These are phyloP conservation scores for Lasiosphaeriaceae sp. DNA, from an alignment of 495 filamentous ascomycete genomes.

Conservation along the genomic window DNA sequence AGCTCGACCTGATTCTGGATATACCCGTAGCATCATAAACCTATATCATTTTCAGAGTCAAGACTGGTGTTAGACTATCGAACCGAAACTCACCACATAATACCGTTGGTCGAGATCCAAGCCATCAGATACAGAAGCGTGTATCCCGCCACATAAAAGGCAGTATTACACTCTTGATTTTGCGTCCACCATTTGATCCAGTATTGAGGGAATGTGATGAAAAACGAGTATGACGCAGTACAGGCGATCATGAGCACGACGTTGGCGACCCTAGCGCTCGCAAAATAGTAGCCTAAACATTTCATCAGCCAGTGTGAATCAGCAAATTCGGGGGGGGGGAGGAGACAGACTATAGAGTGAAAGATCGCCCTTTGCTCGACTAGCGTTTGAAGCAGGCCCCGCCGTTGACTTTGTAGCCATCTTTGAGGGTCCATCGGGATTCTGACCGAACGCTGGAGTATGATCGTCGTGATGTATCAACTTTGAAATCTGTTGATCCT, in stretches of 20 bases:
- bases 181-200: conserved; percentile 42
- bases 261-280: conserved; percentile 46
- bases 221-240: conserved; percentile 30
- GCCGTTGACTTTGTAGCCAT: background rate
- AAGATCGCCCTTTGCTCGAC: conserved; percentile 15
- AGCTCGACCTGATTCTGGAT: background rate
- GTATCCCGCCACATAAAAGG: conserved; percentile 29
- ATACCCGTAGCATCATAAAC: background rate
- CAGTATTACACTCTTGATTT: conserved; percentile 2
- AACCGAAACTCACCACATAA: conserved; percentile 25
- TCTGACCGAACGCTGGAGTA: background rate
- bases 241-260: conserved; percentile 36
- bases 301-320: background rate
- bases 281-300: conserved; percentile 50
- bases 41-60: background rate
- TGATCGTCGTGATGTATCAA: conserved; percentile 6
- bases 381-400: background rate
- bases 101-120: conserved; percentile 26
- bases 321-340: too few species aligned
- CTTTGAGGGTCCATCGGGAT: background rate
- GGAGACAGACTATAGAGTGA: conserved; percentile 22
- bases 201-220: conserved; percentile 34
- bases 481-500: conserved; percentile 13
- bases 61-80: background rate
- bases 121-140: conserved; percentile 24